Conservation (phyloP, 805 yeast genomes). For the Sungouiella blattae region DNA sequence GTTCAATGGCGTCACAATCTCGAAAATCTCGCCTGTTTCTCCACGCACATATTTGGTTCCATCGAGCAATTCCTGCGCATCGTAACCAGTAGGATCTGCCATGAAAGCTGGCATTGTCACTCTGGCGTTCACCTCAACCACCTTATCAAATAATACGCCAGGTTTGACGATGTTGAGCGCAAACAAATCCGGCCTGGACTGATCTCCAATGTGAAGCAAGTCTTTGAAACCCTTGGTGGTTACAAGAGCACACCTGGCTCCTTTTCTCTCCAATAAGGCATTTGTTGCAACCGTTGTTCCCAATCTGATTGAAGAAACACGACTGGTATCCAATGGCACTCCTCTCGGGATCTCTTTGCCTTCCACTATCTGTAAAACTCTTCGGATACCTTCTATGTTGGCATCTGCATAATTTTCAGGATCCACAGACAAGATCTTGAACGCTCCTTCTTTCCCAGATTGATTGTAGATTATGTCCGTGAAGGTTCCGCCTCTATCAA, state of each 20-base stretch:
- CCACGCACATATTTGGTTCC: slow-evolving; percentile 44
- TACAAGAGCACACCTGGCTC: slow-evolving; percentile 17
- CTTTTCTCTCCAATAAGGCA: slow-evolving; percentile 21
- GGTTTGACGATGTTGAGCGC: slow-evolving; percentile 18
- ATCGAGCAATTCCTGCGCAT: slow-evolving; percentile 14
- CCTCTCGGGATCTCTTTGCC: slow-evolving; percentile 12
- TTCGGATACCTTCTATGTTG: slow-evolving; percentile 1
- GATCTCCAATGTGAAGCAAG: slow-evolving; percentile 20
- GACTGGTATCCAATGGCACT: slow-evolving; percentile 15
- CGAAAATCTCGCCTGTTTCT: slow-evolving; percentile 63
- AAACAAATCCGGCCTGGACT: slow-evolving; percentile 20
- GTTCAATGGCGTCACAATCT: slow-evolving; percentile 53
- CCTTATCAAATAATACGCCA: slow-evolving; percentile 13
- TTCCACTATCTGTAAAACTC: slow-evolving; percentile 4
- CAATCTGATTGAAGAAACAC: slow-evolving; percentile 54
- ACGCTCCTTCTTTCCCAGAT: slow-evolving; percentile 1
- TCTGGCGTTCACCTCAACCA: slow-evolving; percentile 19
- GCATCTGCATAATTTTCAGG: slow-evolving; percentile 1
- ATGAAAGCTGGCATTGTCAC: slow-evolving; percentile 19
- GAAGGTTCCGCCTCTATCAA: slow-evolving; percentile 27
- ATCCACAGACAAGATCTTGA: slow-evolving; percentile 1
- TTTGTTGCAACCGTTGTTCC: slow-evolving; percentile 73
- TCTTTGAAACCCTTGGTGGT: slow-evolving; percentile 22
- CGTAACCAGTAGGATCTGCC: slow-evolving; percentile 17
- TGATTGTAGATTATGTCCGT: slow-evolving; percentile 14